Evolutionary conservation across 2,329 filamentous ascomycete genomes (phyloP).

Genomic region (Exophiala oligosperma): DNA sequence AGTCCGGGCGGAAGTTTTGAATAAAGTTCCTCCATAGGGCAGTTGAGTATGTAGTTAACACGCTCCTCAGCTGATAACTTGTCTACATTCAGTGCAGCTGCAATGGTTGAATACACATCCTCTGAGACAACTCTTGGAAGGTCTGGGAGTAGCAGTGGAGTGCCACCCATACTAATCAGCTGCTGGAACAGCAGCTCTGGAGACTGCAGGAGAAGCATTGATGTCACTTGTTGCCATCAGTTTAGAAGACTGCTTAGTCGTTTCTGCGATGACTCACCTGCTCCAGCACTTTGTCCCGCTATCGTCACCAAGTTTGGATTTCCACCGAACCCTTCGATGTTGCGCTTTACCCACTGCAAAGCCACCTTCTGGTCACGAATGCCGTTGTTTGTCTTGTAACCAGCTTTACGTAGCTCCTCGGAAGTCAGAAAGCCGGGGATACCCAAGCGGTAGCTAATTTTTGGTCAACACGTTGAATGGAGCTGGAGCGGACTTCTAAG

Average conservation of each 20-base stretch:
- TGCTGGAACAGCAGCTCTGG: too few species aligned
- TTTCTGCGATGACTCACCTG: slow-evolving; percentile 31
- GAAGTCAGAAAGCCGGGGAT: slow-evolving; percentile 50
- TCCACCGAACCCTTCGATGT: slow-evolving; percentile 44
- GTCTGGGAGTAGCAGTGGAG: too few species aligned
- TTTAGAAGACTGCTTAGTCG: neutral
- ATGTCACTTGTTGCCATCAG: neutral
- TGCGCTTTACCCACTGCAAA: slow-evolving; percentile 40
- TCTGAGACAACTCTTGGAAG: too few species aligned
- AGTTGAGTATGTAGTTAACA: too few species aligned
- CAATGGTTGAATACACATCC: too few species aligned
- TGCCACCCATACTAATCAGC: too few species aligned
- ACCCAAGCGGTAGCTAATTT: slow-evolving; percentile 47
- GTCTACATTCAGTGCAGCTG: too few species aligned
- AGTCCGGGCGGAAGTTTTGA: too few species aligned
- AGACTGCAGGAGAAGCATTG: too few species aligned
- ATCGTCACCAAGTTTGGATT: slow-evolving; percentile 39
- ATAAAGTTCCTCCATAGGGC: too few species aligned
- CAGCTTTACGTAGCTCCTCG: slow-evolving; percentile 45
- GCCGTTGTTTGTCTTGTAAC: slow-evolving; percentile 46
- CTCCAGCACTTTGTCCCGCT: slow-evolving; percentile 50
- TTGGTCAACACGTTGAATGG: neutral
- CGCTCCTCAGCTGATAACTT: too few species aligned
- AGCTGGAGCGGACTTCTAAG: too few species aligned
- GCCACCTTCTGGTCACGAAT: slow-evolving; percentile 41